Base-by-base conservation (phyloP, 2,329 filamentous ascomycete genomes). In the Claviceps citrina region DNA sequence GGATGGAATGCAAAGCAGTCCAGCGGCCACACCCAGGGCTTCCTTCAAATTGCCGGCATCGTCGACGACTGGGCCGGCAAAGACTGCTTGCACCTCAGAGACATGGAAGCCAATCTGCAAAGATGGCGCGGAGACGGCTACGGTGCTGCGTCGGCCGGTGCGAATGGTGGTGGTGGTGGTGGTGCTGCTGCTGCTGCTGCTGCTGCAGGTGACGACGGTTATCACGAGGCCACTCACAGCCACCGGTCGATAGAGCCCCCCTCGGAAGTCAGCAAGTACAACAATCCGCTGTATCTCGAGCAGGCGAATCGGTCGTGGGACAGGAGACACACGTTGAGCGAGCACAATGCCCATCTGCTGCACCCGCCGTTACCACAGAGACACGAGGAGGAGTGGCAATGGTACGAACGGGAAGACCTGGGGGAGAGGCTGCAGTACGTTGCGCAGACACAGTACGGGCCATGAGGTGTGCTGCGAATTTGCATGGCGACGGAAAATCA, bases 41-140 rank as follows among this genome's bases (percentile, higher is more conserved):
- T 80, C 48, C 61, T 63, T 22, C 61, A 61, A 34, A 78, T 80
- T 45, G 75, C 74, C 22, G 59, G 58, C 20, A 56, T 71, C n/a
- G 75, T 80, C 40, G 74, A 79, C 46, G 55, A 61, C 22, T 80
- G 76, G 75, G 70, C 72, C 20, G 72, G 74, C 1, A 60, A 61
- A 12, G 68, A 68, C 9, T 65, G 66, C 25, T 55, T 79, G 31
- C 65, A 68, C 33, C 60, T 79, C 22, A 63, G 66, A 45, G 70
- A 76, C 44, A 73, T 78, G 62, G 73, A 77, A 49, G 76, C 74
- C 2, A 71, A 79, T 44, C 58, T 79, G 25, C 67, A 71, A 42
- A 56, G 68, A 43, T 78, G 76, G 49, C 60, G 59, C 18, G 56
- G 56, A 12, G 48, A 52, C 3, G 46, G 53, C 15, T 42, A 40